Evolutionary conservation across 2,329 filamentous ascomycete genomes (phyloP).

Genomic region (Fusarium tanahbumbuense): DNA sequence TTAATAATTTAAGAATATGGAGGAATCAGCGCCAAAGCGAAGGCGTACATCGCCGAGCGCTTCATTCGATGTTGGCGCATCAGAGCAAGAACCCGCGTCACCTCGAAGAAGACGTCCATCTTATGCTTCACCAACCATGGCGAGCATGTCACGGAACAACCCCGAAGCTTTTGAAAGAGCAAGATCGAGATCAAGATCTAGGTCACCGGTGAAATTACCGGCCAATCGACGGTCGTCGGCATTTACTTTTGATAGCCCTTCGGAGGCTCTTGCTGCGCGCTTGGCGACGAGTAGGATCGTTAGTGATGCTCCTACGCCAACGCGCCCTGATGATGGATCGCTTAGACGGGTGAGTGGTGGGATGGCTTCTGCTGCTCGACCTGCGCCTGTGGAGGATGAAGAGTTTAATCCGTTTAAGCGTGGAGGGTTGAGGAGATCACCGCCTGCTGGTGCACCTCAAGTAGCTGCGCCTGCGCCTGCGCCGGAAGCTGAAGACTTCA

Average conservation of each 20-base stretch:
- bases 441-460: conserved; percentile 43
- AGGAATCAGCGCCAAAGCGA: conserved; percentile 71
- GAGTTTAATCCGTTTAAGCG: conserved; percentile 48
- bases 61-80: conserved; percentile 34
- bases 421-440: conserved; percentile 46
- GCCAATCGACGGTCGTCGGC: conserved; percentile 11
- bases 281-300: conserved; percentile 43
- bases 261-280: conserved; percentile 48
- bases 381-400: conserved; percentile 43
- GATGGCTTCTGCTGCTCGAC: conserved; percentile 54
- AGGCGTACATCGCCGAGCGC: conserved; percentile 70
- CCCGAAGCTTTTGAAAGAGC: conserved; percentile 65
- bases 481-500: conserved; percentile 45
- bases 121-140: conserved; percentile 74
- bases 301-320: conserved; percentile 40
- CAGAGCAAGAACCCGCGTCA: conserved; percentile 44
- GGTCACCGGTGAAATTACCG: conserved; percentile 50
- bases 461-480: rapidly evolving
- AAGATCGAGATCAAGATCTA: conserved; percentile 48
- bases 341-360: conserved; percentile 44
- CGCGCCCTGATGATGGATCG: conserved; percentile 25
- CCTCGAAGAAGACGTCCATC: conserved; percentile 60
- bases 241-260: conserved; percentile 42
- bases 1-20: conserved; percentile 48
- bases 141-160: conserved; percentile 71